Evolutionary conservation across 306 rosid species (phyloP).

Genomic region (Cercis canadensis): DNA sequence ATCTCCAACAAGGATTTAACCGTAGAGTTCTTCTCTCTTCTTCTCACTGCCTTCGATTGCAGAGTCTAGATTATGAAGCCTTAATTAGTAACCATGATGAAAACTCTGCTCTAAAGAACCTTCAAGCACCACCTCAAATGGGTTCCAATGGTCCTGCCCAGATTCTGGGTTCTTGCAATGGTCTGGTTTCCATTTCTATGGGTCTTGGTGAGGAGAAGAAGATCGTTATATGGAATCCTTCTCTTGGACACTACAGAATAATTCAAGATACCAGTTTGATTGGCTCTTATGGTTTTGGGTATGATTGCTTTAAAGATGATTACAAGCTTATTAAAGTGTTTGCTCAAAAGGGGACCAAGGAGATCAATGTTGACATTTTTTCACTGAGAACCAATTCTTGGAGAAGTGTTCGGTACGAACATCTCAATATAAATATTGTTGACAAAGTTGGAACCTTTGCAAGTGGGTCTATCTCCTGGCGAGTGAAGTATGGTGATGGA

Average conservation of each 20-base stretch:
- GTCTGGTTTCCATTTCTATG: neutral
- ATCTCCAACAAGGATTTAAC: neutral
- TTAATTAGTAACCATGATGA: neutral
- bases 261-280: neutral
- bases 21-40: neutral
- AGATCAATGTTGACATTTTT: neutral
- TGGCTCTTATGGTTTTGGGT: slow-evolving; percentile 17
- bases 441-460: neutral
- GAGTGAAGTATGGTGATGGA: neutral
- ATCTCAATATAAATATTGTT: neutral
- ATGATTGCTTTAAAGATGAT: neutral
- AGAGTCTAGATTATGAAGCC: neutral
- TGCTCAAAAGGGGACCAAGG: neutral
- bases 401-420: neutral
- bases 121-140: neutral
- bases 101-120: neutral
- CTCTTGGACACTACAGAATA: neutral
- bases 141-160: neutral
- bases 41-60: neutral
- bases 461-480: slow-evolving; percentile 4
- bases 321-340: slow-evolving; percentile 1
- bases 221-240: neutral
- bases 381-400: slow-evolving; percentile 8
- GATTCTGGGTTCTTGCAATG: slow-evolving; percentile 14
- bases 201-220: neutral